These are phyloP conservation scores for Lyophyllum shimeji DNA, from an alignment of 768 basidiomycete genomes.

Conservation along the genomic window DNA sequence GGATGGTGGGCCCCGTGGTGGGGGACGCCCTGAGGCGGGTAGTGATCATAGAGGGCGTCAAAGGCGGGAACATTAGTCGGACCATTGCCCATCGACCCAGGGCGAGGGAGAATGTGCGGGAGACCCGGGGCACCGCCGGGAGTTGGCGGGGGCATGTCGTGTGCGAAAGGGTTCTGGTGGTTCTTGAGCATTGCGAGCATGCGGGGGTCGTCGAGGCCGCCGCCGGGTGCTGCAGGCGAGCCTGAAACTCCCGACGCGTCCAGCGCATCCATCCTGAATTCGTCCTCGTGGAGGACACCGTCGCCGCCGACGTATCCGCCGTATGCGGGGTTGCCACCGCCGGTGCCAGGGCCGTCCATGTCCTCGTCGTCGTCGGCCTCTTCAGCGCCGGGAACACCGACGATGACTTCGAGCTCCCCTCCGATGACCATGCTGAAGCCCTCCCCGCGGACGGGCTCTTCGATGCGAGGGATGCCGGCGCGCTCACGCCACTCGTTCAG, in stretches of 20 bases:
- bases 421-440: slow-evolving; percentile 69
- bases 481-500: slow-evolving; percentile 92
- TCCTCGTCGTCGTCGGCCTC: slow-evolving; percentile 54
- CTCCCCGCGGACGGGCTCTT: slow-evolving; percentile 72
- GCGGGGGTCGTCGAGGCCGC: slow-evolving; percentile 30
- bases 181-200: slow-evolving; percentile 20
- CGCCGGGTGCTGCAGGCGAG: slow-evolving; percentile 13
- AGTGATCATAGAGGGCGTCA: slow-evolving; percentile 20
- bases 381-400: slow-evolving; percentile 46
- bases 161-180: slow-evolving; percentile 18
- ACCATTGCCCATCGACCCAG: slow-evolving; percentile 5
- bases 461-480: slow-evolving; percentile 65
- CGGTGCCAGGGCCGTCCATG: slow-evolving; percentile 26
- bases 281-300: slow-evolving; percentile 17
- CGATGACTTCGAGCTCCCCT: slow-evolving; percentile 70
- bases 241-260: slow-evolving; percentile 4
- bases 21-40: slow-evolving; percentile 18
- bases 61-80: slow-evolving; percentile 22
- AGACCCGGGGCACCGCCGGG: slow-evolving; percentile 10
- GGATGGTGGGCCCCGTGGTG: slow-evolving; percentile 9
- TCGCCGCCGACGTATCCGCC: slow-evolving; percentile 22
- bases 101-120: slow-evolving; percentile 17
- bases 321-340: slow-evolving; percentile 14
- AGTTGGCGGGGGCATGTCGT: slow-evolving; percentile 7
- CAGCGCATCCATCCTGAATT: slow-evolving; percentile 19